phyloP scores from a whole-genome alignment of 2,329 filamentous ascomycete genomes.

The Ilyonectria destructans region DNA sequence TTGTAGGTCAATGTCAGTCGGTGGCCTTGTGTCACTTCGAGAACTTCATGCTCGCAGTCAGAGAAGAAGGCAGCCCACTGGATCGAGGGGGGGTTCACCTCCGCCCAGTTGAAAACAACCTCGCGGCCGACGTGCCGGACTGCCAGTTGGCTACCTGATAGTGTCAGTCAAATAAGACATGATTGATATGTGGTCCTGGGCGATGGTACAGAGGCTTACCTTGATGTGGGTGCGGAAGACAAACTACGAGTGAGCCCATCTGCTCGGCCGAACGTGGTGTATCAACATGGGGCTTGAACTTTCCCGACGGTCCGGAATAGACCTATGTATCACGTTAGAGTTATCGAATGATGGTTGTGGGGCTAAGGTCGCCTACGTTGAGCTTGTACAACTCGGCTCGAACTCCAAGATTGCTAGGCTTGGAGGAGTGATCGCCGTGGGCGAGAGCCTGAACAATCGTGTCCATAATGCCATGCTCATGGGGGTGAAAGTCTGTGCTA shows the following conservation, averaged over 20 bases:
- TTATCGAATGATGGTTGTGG: not conserved
- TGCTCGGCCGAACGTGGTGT: conserved; percentile 65
- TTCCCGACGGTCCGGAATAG: conserved; percentile 66
- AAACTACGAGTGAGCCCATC: conserved; percentile 69
- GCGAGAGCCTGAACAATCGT: conserved; percentile 63
- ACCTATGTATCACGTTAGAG: conserved; percentile 52
- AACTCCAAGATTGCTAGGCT: conserved; percentile 55
- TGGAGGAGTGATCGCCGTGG: conserved; percentile 34
- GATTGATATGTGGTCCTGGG: not conserved
- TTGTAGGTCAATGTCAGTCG: conserved; percentile 75
- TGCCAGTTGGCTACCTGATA: conserved; percentile 57
- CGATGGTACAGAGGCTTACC: conserved; percentile 34
- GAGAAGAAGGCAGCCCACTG: conserved; percentile 69
- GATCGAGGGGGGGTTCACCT: conserved; percentile 36
- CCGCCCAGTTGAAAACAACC: conserved; percentile 60
- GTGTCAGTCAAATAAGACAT: not conserved
- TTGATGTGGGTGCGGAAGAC: conserved; percentile 56
- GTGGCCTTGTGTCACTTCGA: conserved; percentile 66
- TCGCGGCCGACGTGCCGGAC: conserved; percentile 59
- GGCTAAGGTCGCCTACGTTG: conserved; percentile 58
- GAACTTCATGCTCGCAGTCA: conserved; percentile 69
- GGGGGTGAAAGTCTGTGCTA: conserved; percentile 65
- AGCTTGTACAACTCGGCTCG: conserved; percentile 71
- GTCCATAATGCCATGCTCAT: conserved; percentile 67
- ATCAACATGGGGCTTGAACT: conserved; percentile 68